phyloP scores from a whole-genome alignment of 805 yeast genomes.

The Saccharomycopsis lassenensis region DNA sequence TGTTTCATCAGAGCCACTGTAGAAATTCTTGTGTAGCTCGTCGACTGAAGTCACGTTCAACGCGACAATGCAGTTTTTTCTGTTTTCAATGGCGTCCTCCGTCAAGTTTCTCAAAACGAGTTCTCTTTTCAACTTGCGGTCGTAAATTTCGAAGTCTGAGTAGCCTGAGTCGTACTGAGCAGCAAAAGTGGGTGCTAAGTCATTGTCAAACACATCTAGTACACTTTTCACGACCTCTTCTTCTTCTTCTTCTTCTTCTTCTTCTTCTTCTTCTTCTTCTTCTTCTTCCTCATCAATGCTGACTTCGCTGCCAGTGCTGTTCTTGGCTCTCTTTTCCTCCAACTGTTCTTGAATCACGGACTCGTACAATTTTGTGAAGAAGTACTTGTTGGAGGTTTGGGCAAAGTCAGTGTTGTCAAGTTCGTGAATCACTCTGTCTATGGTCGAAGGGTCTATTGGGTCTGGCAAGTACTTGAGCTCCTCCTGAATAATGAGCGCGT shows the following conservation, averaged over 20 bases:
- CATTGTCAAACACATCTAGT: constrained; percentile 2
- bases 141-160: constrained; percentile 27
- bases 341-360: background rate
- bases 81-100: constrained; percentile 11
- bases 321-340: background rate
- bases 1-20: too few relatives aligned
- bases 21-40: constrained; percentile 20
- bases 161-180: constrained; percentile 7
- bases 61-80: constrained; percentile 17
- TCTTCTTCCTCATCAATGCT: background rate
- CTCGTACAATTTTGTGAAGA: constrained; percentile 11
- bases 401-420: background rate
- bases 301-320: too few relatives aligned
- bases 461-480: constrained; percentile 10
- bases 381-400: constrained; percentile 5
- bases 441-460: constrained; percentile 7
- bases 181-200: constrained; percentile 6
- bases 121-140: constrained; percentile 26
- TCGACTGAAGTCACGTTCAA: constrained; percentile 19
- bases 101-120: constrained; percentile 24
- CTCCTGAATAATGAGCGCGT: background rate
- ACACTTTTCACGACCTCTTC: background rate
- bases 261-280: background rate
- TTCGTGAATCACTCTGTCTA: constrained; percentile 4
- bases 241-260: background rate